These are phyloP conservation scores for Ophiostoma ulmi DNA, from an alignment of 2,329 filamentous ascomycete genomes.

Conservation along the genomic window DNA sequence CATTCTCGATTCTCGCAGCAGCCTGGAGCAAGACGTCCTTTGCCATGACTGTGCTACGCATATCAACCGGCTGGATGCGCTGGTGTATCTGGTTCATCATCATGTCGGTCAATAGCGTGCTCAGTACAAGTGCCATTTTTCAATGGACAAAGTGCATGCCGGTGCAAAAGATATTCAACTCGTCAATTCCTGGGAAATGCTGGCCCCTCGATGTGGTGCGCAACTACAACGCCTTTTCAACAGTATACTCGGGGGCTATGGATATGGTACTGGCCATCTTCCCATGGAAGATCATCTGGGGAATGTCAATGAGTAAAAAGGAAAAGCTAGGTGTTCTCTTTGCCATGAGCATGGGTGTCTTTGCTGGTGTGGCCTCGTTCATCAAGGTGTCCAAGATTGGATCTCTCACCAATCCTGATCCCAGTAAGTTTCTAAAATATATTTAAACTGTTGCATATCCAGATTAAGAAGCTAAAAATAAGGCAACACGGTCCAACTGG, in stretches of 20 bases:
- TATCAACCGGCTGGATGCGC: slow-evolving; percentile 32
- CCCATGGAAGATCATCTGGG: neutral
- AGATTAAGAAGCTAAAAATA: neutral
- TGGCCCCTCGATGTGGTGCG: neutral
- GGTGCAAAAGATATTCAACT: neutral
- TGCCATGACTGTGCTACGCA: slow-evolving; percentile 36
- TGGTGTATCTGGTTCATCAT: slow-evolving; percentile 23
- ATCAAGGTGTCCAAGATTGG: slow-evolving; percentile 5
- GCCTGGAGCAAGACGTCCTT: slow-evolving; percentile 39
- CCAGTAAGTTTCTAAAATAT: neutral
- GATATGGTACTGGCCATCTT: neutral
- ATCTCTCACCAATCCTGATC: neutral
- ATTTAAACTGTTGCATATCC: no score
- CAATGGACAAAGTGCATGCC: neutral
- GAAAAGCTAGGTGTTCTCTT: neutral
- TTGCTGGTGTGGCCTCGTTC: neutral
- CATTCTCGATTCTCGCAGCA: slow-evolving; percentile 32
- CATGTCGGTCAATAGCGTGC: neutral
- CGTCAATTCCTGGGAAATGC: neutral
- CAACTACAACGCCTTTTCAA: neutral
- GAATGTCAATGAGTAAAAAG: neutral
- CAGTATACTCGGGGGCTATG: neutral
- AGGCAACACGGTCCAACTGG: neutral
- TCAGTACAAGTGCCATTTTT: neutral
- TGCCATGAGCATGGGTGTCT: neutral